Evolutionary conservation across 139 green algal genomes (phyloP).

Genomic region (Chlamydomonas sp.): DNA sequence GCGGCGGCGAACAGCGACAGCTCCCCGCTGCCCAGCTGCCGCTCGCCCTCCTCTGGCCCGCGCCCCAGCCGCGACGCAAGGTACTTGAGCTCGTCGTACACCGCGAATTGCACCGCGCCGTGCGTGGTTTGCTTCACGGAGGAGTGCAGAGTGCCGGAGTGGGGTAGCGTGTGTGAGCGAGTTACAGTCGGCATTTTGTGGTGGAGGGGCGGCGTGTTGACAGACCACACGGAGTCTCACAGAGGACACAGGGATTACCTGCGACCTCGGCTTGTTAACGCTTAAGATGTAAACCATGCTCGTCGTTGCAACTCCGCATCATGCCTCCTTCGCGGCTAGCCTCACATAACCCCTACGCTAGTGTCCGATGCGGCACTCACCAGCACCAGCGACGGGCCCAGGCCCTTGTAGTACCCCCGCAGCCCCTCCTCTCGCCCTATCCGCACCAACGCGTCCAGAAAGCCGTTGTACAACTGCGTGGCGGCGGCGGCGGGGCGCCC

Average conservation of each 20-base stretch:
- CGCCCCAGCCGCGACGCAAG: conserved; percentile 23
- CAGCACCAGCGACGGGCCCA: conserved; percentile 90
- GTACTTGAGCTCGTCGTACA: conserved; percentile 95
- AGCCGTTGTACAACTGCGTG: conserved; percentile 67
- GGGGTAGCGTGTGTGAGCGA: not conserved
- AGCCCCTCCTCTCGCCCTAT: conserved; percentile 86
- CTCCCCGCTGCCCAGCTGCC: conserved; percentile 45
- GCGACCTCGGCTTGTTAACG: not conserved
- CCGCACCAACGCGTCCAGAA: conserved; percentile 73
- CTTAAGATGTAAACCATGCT: not conserved
- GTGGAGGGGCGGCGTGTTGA: too few species aligned
- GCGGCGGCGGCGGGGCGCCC: not conserved
- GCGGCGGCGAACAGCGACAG: conserved; percentile 74
- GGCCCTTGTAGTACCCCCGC: conserved; percentile 88
- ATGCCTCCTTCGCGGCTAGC: not conserved
- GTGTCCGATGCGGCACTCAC: conserved; percentile 46
- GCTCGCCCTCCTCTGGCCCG: not conserved
- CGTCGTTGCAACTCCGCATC: not conserved
- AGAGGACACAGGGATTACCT: too few species aligned
- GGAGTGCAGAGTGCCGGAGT: not conserved
- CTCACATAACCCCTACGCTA: not conserved
- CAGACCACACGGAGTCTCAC: too few species aligned
- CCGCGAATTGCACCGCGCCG: conserved; percentile 94
- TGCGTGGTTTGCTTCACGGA: conserved; percentile 73
- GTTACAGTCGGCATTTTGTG: too few species aligned